phyloP scores from a whole-genome alignment of 2,329 filamentous ascomycete species.

The Cryphonectria nitschkei region DNA sequence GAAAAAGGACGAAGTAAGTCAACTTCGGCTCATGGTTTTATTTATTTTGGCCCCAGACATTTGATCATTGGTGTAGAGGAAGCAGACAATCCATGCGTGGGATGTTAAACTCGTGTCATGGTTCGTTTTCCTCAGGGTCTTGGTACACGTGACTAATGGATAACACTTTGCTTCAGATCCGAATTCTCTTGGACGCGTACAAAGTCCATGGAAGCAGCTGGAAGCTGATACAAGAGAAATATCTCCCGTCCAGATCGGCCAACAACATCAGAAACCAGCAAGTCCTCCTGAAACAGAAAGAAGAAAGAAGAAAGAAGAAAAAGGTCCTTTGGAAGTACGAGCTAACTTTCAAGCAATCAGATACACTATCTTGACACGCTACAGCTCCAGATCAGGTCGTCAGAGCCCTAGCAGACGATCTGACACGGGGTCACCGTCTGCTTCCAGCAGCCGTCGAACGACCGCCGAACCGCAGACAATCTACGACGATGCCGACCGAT shows the following conservation, averaged over 20 bases:
- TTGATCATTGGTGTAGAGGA: neutral
- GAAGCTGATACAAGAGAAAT: conserved; percentile 14
- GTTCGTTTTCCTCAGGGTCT: neutral
- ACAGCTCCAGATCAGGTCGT: neutral
- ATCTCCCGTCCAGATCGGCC: conserved; percentile 11
- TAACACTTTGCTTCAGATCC: neutral
- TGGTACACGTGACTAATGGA: neutral
- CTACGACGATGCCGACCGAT: neutral
- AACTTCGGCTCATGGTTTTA: neutral
- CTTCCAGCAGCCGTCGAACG: neutral
- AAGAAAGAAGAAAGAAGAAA: neutral
- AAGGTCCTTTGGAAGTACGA: too few relatives aligned
- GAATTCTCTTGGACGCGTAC: conserved; percentile 3
- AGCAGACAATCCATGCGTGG: too few relatives aligned
- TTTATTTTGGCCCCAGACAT: neutral
- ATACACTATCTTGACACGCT: conserved; percentile 14
- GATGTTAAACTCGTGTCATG: neutral
- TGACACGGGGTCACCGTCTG: neutral
- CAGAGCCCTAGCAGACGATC: neutral
- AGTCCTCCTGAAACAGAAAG: neutral
- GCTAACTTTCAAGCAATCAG: neutral
- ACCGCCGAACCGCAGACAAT: neutral
- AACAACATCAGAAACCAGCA: conserved; percentile 16
- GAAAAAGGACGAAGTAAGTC: conserved; percentile 13
- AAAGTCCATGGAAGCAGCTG: conserved; percentile 13